phyloP scores from a whole-genome alignment of 2,329 filamentous ascomycete species.

The Macrophomina phaseolina region DNA sequence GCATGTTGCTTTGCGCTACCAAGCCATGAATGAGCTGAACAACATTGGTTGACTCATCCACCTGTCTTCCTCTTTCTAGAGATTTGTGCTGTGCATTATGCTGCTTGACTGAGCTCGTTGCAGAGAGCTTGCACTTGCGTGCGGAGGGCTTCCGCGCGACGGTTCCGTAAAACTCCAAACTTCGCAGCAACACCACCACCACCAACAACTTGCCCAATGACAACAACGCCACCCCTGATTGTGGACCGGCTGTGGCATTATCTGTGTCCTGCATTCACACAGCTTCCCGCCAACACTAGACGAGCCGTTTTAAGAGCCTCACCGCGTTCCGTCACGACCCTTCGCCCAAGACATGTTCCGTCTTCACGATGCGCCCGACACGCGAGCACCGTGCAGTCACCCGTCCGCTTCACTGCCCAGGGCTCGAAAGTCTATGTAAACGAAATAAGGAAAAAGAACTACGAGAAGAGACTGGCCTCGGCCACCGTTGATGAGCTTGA shows the following conservation, averaged over 20 bases:
- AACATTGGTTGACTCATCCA: not conserved
- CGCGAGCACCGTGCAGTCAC: not conserved
- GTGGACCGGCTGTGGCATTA: constrained; percentile 18
- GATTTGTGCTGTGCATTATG: not conserved
- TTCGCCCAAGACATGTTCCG: not conserved
- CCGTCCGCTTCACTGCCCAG: not conserved
- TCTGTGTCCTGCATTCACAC: not conserved
- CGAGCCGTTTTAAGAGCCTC: not conserved
- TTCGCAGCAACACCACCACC: constrained; percentile 7
- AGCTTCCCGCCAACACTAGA: not conserved
- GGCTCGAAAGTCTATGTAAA: not conserved
- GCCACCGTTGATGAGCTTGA: not conserved
- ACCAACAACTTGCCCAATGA: constrained; percentile 4
- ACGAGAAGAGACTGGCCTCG: not conserved
- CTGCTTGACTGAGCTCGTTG: not conserved
- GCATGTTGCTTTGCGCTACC: not conserved
- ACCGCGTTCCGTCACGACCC: not conserved
- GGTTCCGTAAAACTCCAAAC: constrained; percentile 16
- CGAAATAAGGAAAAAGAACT: not conserved
- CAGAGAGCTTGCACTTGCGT: not conserved
- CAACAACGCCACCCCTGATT: not conserved
- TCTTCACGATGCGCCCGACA: constrained; percentile 2
- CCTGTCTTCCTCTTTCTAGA: too few species aligned
- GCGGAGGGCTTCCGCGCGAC: constrained; percentile 14
- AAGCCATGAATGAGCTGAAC: not conserved